Evolutionary conservation across 1,284 basidiomycete species (phyloP).

Genomic region (Veloboletus limbatus): DNA sequence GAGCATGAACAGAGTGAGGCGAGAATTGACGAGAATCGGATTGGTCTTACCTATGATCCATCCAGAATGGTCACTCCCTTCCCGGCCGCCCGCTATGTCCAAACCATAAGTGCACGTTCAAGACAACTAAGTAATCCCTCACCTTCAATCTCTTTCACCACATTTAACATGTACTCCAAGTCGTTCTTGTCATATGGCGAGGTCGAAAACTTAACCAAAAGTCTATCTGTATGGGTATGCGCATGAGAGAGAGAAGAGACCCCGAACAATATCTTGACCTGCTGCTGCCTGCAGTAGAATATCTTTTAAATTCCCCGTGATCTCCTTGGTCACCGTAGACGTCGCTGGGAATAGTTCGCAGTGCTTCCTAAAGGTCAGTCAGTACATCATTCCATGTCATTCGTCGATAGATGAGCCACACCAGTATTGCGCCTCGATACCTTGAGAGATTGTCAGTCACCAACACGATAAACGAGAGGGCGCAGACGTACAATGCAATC

Average conservation of each 20-base stretch:
- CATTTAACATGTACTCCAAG: slow-evolving; percentile 26
- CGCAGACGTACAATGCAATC: slow-evolving; percentile 23
- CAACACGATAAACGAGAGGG: neutral
- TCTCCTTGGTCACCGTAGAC: slow-evolving; percentile 18
- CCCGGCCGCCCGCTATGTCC: slow-evolving; percentile 7
- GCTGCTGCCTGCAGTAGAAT: slow-evolving; percentile 29
- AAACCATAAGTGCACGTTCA: neutral
- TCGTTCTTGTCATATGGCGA: slow-evolving; percentile 26
- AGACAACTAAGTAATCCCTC: neutral
- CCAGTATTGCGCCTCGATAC: slow-evolving; percentile 32
- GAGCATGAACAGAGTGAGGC: neutral
- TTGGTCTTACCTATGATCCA: slow-evolving; percentile 28
- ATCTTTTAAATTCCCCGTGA: slow-evolving; percentile 23
- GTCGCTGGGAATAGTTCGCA: slow-evolving; percentile 33
- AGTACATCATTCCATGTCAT: neutral
- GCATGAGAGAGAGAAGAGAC: neutral
- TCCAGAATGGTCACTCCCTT: slow-evolving; percentile 14
- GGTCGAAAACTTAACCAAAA: slow-evolving; percentile 34
- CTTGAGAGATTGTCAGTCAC: slow-evolving; percentile 14
- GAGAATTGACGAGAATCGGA: neutral
- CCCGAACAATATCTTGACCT: slow-evolving; percentile 11
- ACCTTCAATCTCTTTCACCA: slow-evolving; percentile 32
- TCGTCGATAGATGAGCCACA: slow-evolving; percentile 10
- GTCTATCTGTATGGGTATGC: slow-evolving; percentile 17
- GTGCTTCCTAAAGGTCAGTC: slow-evolving; percentile 21